Conservation (phyloP, 805 yeast genomes). For the Candida germanica region DNA sequence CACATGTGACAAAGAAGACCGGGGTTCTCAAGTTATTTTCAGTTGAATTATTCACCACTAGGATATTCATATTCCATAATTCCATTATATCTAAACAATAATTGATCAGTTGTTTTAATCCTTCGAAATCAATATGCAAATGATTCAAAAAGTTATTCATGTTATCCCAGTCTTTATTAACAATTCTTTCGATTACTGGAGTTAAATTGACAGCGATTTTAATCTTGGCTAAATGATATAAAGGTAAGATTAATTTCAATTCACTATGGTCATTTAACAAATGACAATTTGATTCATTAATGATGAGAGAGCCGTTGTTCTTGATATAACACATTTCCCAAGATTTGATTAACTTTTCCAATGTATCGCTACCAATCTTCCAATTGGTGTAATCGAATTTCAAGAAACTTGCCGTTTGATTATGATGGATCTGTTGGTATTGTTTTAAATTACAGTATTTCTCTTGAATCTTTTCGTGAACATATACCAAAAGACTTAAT, state of each 20-base stretch:
- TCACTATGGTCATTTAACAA: constrained; percentile 53
- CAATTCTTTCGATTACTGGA: constrained; percentile 56
- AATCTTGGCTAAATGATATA: constrained; percentile 64
- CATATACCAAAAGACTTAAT: constrained; percentile 57
- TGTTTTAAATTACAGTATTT: constrained; percentile 35
- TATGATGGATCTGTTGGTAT: constrained; percentile 16
- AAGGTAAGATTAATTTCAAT: constrained; percentile 62
- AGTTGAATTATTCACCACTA: constrained; percentile 61
- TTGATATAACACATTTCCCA: constrained; percentile 66
- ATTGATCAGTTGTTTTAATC: constrained; percentile 59
- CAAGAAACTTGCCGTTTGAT: constrained; percentile 7
- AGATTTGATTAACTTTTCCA: constrained; percentile 54
- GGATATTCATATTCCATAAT: constrained; percentile 71
- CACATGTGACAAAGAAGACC: constrained; percentile 68
- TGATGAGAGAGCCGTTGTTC: constrained; percentile 60
- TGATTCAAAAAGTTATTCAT: constrained; percentile 55
- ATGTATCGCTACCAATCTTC: constrained; percentile 57
- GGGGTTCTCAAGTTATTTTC: constrained; percentile 72
- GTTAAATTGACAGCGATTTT: constrained; percentile 60
- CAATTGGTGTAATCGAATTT: constrained; percentile 55
- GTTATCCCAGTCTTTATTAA: constrained; percentile 64
- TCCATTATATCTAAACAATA: constrained; percentile 58
- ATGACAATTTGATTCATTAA: constrained; percentile 48
- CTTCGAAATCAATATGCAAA: constrained; percentile 55
- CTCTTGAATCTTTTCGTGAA: constrained; percentile 62